A percentile compares a stretch with the other conserved stretches of the same genome.
phyloP scores from a whole-genome alignment of 106 monocot genomes.

The Dendrobium chrysotoxum region DNA sequence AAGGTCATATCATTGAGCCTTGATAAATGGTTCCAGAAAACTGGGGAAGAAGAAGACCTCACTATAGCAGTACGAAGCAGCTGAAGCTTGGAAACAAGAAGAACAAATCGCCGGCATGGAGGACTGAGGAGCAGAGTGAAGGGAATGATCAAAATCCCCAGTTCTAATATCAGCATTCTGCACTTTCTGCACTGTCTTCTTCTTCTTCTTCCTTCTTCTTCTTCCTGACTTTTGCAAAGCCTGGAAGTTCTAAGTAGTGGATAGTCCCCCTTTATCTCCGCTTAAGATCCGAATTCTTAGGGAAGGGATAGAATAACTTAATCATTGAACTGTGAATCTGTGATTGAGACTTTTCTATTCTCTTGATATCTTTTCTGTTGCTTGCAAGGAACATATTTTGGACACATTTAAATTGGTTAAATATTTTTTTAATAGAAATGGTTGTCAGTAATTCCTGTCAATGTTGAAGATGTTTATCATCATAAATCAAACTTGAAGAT shows the following conservation, averaged over 20 bases:
- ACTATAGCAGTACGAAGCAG: constrained; percentile 11
- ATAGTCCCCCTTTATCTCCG: background rate
- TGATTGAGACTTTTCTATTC: too few species aligned
- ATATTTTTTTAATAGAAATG: too few species aligned
- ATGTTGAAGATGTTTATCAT: too few species aligned
- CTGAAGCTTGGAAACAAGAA: constrained; percentile 32
- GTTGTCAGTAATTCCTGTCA: too few species aligned
- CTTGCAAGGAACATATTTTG: too few species aligned
- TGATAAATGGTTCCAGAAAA: constrained; percentile 3
- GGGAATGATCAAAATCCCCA: constrained; percentile 53
- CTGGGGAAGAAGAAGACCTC: background rate
- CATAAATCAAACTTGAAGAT: too few species aligned
- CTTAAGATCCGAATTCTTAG: background rate
- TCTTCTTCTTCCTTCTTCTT: background rate
- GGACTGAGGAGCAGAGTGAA: constrained; percentile 37
- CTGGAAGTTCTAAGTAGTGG: background rate
- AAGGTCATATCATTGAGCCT: background rate
- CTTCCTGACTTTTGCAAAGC: background rate
- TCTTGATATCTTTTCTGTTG: too few species aligned
- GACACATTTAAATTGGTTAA: too few species aligned
- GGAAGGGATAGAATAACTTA: too few species aligned
- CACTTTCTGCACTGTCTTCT: background rate
- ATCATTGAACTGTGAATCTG: too few species aligned
- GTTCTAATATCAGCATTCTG: constrained; percentile 31
- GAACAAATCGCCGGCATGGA: constrained; percentile 35